Evolutionary conservation across 2,329 filamentous ascomycete species (phyloP), one percentile per base, ranked within the genome.

Genomic region (Fusarium sp.): DNA sequence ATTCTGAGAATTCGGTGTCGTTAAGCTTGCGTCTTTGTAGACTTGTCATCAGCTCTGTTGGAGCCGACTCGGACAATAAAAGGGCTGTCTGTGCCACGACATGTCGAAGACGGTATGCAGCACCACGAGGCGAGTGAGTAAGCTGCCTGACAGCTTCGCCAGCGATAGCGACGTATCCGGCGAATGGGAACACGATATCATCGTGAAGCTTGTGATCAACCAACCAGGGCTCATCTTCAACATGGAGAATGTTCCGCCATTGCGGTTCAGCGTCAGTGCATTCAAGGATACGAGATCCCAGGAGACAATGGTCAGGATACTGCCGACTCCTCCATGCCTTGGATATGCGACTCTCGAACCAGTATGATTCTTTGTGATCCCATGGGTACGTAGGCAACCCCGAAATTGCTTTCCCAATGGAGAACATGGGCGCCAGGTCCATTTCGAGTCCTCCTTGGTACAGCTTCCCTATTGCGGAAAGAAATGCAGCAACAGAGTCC

Each of bases 121-220:
- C 14, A 10, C 67, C 64, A 10, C 31, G 18, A n/a, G 64, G 22
- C 9, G 57, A 40, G 3, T 14, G 58, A 10, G 42, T 59, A 6
- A 56, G 20, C 13, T 73, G 71, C 18, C 54, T 64, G 2, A 63
- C 25, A 7, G 85, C 86, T 68, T 87, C 85, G 0, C 86, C 66
- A 1, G 83, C 85, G 81, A 89, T 86, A 22, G 85, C 81, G 4
- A 88, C 75, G 58, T 71, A 71, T 1, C 58, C 67, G 0, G 63
- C 59, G 2, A 70, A 67, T 1, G 69, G 69, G 4, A 84, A 86
- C 2, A 71, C 67, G 2, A 61, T 54, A 3, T 71, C 59, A 1
- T 58, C 2, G 0, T 58, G 87, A 29, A 79, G 20, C 9, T 73
- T 69, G 59, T 88, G 85, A 52, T 86, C 81, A 1, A 61, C 54